Evolutionary conservation across 331 rosid genomes (phyloP).

Genomic region (Phaseolus coccineus): DNA sequence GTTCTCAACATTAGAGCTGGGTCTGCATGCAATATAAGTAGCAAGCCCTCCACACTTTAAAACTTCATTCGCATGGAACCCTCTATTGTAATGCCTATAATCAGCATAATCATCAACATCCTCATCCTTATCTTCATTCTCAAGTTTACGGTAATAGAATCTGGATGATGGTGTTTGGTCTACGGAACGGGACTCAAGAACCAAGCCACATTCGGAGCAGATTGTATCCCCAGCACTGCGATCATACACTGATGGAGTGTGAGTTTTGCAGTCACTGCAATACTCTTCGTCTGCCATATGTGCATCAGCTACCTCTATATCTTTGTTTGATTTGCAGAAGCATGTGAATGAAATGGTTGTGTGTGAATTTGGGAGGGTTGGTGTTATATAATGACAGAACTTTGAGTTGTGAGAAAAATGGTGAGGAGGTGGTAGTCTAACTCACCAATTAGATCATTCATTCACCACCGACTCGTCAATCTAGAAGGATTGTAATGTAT

Average conservation of each 20-base stretch:
- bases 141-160: not conserved
- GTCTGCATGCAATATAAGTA: not conserved
- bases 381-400: not conserved
- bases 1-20: not conserved
- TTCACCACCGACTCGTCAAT: no score
- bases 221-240: not conserved
- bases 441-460: no score
- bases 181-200: not conserved
- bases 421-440: no score
- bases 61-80: not conserved
- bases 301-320: no score
- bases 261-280: not conserved
- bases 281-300: not conserved
- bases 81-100: not conserved
- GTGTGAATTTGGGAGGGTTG: not conserved
- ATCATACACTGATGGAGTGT: not conserved
- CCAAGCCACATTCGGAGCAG: constrained; percentile 4
- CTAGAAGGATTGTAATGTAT: no score
- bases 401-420: no score
- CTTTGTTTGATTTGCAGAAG: not conserved
- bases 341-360: not conserved
- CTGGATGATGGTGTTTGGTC: not conserved
- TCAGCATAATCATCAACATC: not conserved
- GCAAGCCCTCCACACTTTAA: not conserved
- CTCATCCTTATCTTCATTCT: not conserved